A percentile compares a stretch with the other conserved stretches of the same genome.
phyloP scores from a whole-genome alignment of 345 rosid genomes.

The Tarenaya hassleriana region DNA sequence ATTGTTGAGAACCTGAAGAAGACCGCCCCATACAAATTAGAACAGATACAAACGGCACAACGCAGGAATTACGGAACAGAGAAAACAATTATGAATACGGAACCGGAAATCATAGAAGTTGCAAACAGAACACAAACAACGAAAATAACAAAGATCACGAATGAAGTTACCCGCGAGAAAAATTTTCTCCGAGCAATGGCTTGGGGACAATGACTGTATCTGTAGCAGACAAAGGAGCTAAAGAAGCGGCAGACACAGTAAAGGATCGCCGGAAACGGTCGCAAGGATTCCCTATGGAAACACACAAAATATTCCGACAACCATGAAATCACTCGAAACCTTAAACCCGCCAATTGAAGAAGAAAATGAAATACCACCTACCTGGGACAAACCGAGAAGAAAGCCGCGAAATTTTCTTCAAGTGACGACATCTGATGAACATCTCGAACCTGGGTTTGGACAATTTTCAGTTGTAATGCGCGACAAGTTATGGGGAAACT shows the following conservation, averaged over 20 bases:
- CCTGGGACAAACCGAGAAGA: constrained; percentile 44
- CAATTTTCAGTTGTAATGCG: too few relatives aligned
- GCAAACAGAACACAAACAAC: neutral
- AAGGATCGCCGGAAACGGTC: constrained; percentile 15
- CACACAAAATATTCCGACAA: neutral
- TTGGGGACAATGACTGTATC: constrained; percentile 9
- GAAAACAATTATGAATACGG: neutral
- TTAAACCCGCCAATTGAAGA: neutral
- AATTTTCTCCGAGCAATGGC: constrained; percentile 19
- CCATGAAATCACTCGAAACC: neutral
- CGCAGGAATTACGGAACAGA: neutral
- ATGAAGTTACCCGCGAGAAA: constrained; percentile 33
- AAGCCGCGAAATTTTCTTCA: constrained; percentile 36
- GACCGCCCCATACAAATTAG: constrained; percentile 43
- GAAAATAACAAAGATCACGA: neutral
- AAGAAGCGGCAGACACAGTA: constrained; percentile 18
- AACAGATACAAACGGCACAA: constrained; percentile 16
- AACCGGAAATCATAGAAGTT: neutral
- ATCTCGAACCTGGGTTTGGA: constrained; percentile 22
- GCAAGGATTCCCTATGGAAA: constrained; percentile 29
- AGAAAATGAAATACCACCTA: constrained; percentile 13
- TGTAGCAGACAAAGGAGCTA: constrained; percentile 20
- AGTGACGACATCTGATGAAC: constrained; percentile 29
- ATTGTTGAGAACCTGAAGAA: constrained; percentile 46
- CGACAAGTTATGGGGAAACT: too few relatives aligned